These are phyloP conservation scores for Vaccinium myrtillus DNA, from an alignment of 148 eudicot species.

Conservation along the genomic window DNA sequence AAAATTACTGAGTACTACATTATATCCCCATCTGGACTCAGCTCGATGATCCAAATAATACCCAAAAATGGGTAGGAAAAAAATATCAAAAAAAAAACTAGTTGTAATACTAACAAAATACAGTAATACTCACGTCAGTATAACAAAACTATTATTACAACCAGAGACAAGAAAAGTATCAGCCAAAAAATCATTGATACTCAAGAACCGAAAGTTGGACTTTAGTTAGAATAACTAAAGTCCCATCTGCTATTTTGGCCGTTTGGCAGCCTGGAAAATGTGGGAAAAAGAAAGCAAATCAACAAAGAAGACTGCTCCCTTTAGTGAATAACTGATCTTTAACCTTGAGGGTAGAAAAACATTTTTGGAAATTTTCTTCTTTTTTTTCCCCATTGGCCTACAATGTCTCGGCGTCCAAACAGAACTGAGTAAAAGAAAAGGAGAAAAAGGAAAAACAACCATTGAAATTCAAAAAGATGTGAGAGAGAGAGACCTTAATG, in stretches of 20 bases:
- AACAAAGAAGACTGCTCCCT: not conserved
- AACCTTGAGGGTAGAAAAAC: not conserved
- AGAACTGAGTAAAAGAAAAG: not conserved
- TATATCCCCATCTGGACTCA: constrained; percentile 93
- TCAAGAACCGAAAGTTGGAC: not conserved
- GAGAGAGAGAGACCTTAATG: constrained; percentile 48
- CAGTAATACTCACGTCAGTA: not conserved
- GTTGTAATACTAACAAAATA: not conserved
- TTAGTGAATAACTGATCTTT: not conserved
- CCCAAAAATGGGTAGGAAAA: not conserved
- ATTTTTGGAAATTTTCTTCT: not conserved
- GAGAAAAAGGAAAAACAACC: not conserved
- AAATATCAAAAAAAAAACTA: not conserved
- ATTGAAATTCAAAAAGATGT: not conserved
- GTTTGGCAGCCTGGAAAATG: not conserved
- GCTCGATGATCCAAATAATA: constrained; percentile 24
- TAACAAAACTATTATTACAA: not conserved
- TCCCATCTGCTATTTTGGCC: not conserved
- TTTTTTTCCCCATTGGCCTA: not conserved
- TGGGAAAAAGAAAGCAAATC: not conserved
- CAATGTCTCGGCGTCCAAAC: constrained; percentile 13
- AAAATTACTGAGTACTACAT: constrained; percentile 19
- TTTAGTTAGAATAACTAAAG: too few species aligned
- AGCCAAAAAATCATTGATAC: not conserved
- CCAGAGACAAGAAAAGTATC: not conserved